Base-by-base conservation (phyloP, 139 green algal genomes). In the Chlamydomonas sp. region DNA sequence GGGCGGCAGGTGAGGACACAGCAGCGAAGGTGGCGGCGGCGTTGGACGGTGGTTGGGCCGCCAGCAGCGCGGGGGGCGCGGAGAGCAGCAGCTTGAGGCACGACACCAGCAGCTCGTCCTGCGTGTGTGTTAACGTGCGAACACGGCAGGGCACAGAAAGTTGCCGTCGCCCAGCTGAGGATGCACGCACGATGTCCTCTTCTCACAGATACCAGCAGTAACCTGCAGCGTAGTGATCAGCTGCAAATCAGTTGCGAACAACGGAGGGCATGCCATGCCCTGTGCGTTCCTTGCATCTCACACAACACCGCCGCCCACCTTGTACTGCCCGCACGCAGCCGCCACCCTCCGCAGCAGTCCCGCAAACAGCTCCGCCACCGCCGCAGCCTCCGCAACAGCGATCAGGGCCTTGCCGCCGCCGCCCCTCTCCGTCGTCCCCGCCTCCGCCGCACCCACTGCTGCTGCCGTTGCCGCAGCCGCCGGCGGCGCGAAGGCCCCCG, bases 91-190 rank as follows among this genome's bases (percentile, higher is more conserved):
- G 76, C 64, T 63, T 58, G 63, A 88, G 74, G 8, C 84, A 88
- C 2, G 63, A 18, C 1, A 82, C 74, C 84, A 88, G 17, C 17
- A 88, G 75, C 84, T 88, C 84, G 17, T 88, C 84, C 84, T 88
- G 57, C 2, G 62, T 2, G 61, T 1, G 16, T 4, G 59, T 59
- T 12, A 77, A 60, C 7, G 57, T 63, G 8, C 3, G 9, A 79
- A 3, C 2, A 12, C 31, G 4, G 58, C 8, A 63, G 75, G 5
- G 58, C 4, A 18, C 5, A 15, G 5, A 4, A 63, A 79, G 3
- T 12, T 4, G 31, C 4, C 20, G 20, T 10, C 4, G 6, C 3
- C 6, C 20, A 12, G 5, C 6, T 20, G 2, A 78, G 20, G 4
- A n/a, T 8, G 6, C n/a, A 4, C 31, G 7, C 6, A 9, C 5